These are phyloP conservation scores for Agapanthus africanus DNA, from an alignment of 106 monocot genomes.

Conservation along the genomic window DNA sequence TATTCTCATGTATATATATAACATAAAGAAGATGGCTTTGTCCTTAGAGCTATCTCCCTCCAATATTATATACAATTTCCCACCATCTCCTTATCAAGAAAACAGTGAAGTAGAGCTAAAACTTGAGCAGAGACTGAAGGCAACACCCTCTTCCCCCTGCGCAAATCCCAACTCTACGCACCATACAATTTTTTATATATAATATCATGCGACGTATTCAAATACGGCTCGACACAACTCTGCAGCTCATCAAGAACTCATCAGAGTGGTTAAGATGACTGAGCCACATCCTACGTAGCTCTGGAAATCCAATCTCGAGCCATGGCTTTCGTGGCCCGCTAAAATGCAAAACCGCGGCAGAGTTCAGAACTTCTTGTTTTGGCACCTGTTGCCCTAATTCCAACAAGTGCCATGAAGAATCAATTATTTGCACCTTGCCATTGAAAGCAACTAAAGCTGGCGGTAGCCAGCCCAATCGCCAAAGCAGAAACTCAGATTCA, in stretches of 20 bases:
- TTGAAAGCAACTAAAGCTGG: constrained; percentile 51
- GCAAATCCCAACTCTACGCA: constrained; percentile 23
- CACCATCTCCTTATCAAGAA: too few relatives aligned
- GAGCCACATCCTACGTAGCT: constrained; percentile 30
- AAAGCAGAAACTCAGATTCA: constrained; percentile 31
- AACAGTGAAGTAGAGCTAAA: constrained; percentile 2
- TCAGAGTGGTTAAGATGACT: constrained; percentile 32
- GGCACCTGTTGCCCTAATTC: constrained; percentile 32
- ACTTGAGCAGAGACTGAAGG: constrained; percentile 56
- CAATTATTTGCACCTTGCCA: constrained; percentile 25
- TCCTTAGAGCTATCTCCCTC: too few relatives aligned
- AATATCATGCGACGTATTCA: neutral
- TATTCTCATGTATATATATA: too few relatives aligned
- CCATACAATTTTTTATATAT: constrained; percentile 8
- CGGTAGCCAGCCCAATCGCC: constrained; percentile 32
- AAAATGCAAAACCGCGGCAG: constrained; percentile 51
- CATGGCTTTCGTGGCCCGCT: constrained; percentile 61
- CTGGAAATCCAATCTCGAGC: constrained; percentile 40
- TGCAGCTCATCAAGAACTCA: constrained; percentile 40
- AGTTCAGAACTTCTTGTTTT: constrained; percentile 14
- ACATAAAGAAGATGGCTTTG: too few relatives aligned
- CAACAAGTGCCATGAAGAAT: constrained; percentile 42
- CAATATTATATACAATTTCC: too few relatives aligned
- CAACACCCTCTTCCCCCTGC: constrained; percentile 63
- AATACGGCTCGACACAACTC: constrained; percentile 21